Conservation (phyloP, 2,329 filamentous ascomycete species). For the Coniochaeta sp. region DNA sequence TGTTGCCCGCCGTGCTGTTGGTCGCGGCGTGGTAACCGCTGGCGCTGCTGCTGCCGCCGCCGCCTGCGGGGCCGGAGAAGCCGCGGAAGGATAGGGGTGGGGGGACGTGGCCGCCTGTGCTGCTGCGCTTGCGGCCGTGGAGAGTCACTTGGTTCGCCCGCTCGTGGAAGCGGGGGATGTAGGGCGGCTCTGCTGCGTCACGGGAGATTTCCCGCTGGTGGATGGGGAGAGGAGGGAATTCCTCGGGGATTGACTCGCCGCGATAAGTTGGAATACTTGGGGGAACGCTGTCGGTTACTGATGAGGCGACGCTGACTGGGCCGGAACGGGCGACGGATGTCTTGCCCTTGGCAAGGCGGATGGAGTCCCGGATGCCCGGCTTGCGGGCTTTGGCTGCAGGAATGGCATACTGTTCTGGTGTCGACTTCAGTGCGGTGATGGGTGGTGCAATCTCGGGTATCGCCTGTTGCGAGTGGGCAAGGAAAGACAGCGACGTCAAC, state of each 20-base stretch:
- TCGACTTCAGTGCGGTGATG: slow-evolving; percentile 36
- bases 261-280: slow-evolving; percentile 42
- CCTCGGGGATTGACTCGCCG: slow-evolving; percentile 26
- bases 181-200: slow-evolving; percentile 64
- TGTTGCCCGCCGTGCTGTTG: slow-evolving; percentile 50
- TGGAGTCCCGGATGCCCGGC: slow-evolving; percentile 73
- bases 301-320: slow-evolving; percentile 16
- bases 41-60: too few relatives aligned
- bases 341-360: slow-evolving; percentile 76
- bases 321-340: slow-evolving; percentile 19
- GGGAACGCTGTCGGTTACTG: slow-evolving; percentile 34
- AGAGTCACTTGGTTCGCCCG: slow-evolving; percentile 37
- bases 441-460: slow-evolving; percentile 63
- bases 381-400: slow-evolving; percentile 41
- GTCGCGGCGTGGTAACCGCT: slow-evolving; percentile 36
- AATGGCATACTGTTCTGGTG: slow-evolving; percentile 42
- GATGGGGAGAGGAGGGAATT: slow-evolving; percentile 20
- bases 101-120: slow-evolving; percentile 69
- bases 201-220: slow-evolving; percentile 42
- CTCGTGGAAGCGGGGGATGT: slow-evolving; percentile 63
- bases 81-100: slow-evolving; percentile 70
- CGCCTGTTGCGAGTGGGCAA: slow-evolving; percentile 80
- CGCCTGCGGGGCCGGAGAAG: slow-evolving; percentile 55
- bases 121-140: slow-evolving; percentile 82
- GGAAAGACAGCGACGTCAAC: slow-evolving; percentile 89